phyloP scores from a whole-genome alignment of 495 filamentous ascomycete species.

The Aspergillus saccharolyticus region DNA sequence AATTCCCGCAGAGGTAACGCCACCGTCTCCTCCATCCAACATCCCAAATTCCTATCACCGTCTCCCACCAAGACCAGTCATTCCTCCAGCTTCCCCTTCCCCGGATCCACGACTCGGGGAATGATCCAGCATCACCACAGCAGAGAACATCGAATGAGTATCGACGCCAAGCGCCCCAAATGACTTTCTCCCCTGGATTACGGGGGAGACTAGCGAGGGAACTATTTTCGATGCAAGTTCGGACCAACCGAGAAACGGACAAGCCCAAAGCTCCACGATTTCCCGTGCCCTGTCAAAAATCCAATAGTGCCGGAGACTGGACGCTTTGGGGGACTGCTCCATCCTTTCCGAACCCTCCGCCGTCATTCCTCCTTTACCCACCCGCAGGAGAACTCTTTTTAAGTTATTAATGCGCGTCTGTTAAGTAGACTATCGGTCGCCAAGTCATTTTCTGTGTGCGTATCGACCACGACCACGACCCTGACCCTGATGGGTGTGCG shows the following conservation, averaged over 20 bases:
- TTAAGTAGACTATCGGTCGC: too few relatives aligned
- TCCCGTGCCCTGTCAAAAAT: conserved; percentile 17
- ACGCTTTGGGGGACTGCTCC: conserved; percentile 14
- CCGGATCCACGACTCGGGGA: too few relatives aligned
- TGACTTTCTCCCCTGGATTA: conserved; percentile 2
- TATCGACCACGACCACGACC: too few relatives aligned
- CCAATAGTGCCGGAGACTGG: conserved; percentile 24
- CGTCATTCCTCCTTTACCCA: too few relatives aligned
- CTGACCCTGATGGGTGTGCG: too few relatives aligned
- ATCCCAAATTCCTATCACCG: too few relatives aligned
- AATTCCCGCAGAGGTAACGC: not conserved
- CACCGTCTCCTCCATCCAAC: too few relatives aligned
- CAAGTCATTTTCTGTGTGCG: too few relatives aligned
- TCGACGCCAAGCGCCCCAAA: not conserved
- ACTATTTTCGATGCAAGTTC: conserved; percentile 14
- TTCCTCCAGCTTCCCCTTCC: too few relatives aligned
- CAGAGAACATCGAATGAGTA: not conserved
- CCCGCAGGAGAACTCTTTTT: not conserved
- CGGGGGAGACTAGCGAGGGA: conserved; percentile 6
- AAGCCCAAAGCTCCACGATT: conserved; percentile 3
- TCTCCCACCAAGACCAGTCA: not conserved
- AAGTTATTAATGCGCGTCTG: not conserved
- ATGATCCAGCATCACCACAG: too few relatives aligned
- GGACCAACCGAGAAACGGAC: not conserved
- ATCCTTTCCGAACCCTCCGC: conserved; percentile 4